Percentiles rank a stretch among this genome's conserved stretches.
These are phyloP conservation scores for Coniochaeta ligniaria DNA, from an alignment of 2,329 filamentous ascomycete species.

Conservation along the genomic window DNA sequence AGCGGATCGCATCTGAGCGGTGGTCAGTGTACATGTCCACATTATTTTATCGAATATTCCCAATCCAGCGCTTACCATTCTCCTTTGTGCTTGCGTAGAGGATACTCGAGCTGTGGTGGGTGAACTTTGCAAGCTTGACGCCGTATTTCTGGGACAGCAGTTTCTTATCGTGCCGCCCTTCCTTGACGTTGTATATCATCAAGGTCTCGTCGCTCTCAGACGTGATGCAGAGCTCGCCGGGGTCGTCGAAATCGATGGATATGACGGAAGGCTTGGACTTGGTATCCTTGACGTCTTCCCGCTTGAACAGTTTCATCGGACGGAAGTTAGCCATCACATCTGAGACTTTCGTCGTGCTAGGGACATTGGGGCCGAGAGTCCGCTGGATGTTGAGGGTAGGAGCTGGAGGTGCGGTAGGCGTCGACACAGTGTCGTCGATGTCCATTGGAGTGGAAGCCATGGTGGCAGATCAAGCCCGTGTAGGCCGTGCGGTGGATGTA, in stretches of 20 bases:
- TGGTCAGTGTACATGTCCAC: background rate
- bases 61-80: conserved; percentile 52
- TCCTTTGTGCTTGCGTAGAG: conserved; percentile 95
- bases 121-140: conserved; percentile 88
- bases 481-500: background rate
- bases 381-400: conserved; percentile 40
- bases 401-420: conserved; percentile 25
- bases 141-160: conserved; percentile 96
- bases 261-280: conserved; percentile 59
- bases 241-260: conserved; percentile 94
- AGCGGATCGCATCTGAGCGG: conserved; percentile 66
- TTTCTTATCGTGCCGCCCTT: conserved; percentile 82
- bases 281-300: conserved; percentile 46
- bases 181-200: conserved; percentile 89
- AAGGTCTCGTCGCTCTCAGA: conserved; percentile 92
- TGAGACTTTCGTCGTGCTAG: conserved; percentile 58
- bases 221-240: conserved; percentile 85
- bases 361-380: conserved; percentile 30
- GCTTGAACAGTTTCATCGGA: conserved; percentile 66
- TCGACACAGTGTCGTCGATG: conserved; percentile 36
- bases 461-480: conserved; percentile 1
- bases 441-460: conserved; percentile 54
- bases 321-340: conserved; percentile 74
- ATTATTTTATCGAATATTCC: background rate
- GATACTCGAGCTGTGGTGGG: conserved; percentile 83